A percentile compares a stretch with the other conserved stretches of the same genome.
phyloP scores from a whole-genome alignment of 73 alveolate species.

The Symbiodinium natans region DNA sequence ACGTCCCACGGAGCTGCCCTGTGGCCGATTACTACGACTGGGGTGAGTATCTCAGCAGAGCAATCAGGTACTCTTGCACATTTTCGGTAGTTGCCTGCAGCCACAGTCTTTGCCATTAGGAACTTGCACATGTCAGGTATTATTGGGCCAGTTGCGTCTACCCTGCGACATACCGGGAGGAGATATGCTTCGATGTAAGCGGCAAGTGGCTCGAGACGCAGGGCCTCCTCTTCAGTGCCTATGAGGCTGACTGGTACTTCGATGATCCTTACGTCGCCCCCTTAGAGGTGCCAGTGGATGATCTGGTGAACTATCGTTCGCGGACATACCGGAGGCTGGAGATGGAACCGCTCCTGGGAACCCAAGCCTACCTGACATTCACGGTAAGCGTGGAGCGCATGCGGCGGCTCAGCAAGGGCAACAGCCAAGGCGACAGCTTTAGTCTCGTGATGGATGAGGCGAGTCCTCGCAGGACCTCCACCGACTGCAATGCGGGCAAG shows the following conservation, averaged over 20 bases:
- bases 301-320: not conserved
- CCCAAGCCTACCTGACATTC: slow-evolving; percentile 6
- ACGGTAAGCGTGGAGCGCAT: not conserved
- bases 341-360: not conserved
- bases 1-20: not conserved
- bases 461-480: not conserved
- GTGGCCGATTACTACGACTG: not conserved
- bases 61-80: not conserved
- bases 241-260: not conserved
- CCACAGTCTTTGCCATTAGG: not conserved
- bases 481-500: not conserved
- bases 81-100: not conserved
- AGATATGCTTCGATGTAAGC: not conserved
- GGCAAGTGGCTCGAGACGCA: not conserved
- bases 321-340: not conserved
- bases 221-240: not conserved
- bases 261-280: not conserved
- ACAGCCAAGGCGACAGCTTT: too few species aligned
- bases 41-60: not conserved
- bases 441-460: not conserved
- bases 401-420: not conserved
- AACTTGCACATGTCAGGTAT: not conserved
- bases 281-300: not conserved
- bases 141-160: not conserved
- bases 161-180: not conserved